These are phyloP conservation scores for Aspergillus cavernicola DNA, from an alignment of 495 filamentous ascomycete species.

Conservation along the genomic window DNA sequence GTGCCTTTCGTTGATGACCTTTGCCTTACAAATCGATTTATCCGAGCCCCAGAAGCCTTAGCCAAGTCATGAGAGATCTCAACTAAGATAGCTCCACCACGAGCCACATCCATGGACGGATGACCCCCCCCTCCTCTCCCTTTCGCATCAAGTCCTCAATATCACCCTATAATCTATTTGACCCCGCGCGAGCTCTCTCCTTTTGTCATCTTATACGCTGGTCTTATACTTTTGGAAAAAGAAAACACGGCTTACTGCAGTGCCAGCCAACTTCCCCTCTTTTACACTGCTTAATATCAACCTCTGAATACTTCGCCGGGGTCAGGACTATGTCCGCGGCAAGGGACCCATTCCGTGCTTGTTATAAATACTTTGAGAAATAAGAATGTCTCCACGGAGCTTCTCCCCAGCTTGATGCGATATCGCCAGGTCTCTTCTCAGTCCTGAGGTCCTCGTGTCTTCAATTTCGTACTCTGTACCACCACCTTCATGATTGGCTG, in stretches of 20 bases:
- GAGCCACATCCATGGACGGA: slow-evolving; percentile 11
- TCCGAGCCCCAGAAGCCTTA: slow-evolving; percentile 7
- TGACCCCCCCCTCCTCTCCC: slow-evolving; percentile 5
- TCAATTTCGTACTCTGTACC: neutral
- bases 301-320: neutral
- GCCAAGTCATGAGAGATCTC: slow-evolving; percentile 9
- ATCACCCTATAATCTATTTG: slow-evolving; percentile 1
- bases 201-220: neutral
- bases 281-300: neutral
- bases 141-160: too few relatives aligned
- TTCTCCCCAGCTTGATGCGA: neutral
- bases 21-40: slow-evolving; percentile 7
- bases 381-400: slow-evolving; percentile 10
- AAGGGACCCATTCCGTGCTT: neutral
- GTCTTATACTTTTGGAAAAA: neutral
- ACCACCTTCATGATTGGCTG: neutral
- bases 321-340: slow-evolving; percentile 3
- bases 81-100: slow-evolving; percentile 5
- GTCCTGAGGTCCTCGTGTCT: neutral
- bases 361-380: slow-evolving; percentile 11
- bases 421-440: neutral
- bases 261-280: slow-evolving; percentile 4
- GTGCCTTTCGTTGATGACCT: neutral
- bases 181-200: slow-evolving; percentile 8
- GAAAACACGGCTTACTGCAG: neutral